phyloP scores from a whole-genome alignment of 2,329 filamentous ascomycete species.

The Phoma sp. region DNA sequence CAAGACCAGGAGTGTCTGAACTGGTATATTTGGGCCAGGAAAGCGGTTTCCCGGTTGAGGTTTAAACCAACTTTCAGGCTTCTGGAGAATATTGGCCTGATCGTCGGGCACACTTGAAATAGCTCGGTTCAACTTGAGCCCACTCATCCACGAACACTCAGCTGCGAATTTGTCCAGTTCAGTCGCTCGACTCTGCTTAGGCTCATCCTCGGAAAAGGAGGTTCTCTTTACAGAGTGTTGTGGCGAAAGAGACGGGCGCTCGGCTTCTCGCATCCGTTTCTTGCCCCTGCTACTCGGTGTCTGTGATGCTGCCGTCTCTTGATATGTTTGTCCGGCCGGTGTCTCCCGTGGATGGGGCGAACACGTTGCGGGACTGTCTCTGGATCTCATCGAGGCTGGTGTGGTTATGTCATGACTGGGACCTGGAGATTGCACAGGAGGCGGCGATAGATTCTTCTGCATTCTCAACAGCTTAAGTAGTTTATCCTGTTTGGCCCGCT shows the following conservation, averaged over 20 bases:
- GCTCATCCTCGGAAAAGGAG: background rate
- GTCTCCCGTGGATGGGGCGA: background rate
- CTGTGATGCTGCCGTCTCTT: background rate
- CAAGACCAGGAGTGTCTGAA: slow-evolving; percentile 35
- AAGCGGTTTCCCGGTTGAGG: slow-evolving; percentile 43
- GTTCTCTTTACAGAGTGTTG: background rate
- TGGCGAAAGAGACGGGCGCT: background rate
- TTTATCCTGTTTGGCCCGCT: background rate
- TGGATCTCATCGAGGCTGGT: background rate
- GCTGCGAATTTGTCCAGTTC: slow-evolving; percentile 10
- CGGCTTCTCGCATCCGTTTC: slow-evolving; percentile 8
- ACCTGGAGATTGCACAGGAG: background rate
- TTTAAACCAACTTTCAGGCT: slow-evolving; percentile 45
- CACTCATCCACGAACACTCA: slow-evolving; percentile 34
- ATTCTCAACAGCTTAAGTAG: background rate
- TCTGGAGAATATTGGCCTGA: slow-evolving; percentile 58
- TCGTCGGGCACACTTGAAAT: slow-evolving; percentile 48
- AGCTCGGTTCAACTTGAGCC: slow-evolving; percentile 27
- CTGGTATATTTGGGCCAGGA: slow-evolving; percentile 49
- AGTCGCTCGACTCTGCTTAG: background rate
- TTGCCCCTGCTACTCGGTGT: background rate
- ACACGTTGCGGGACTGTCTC: background rate
- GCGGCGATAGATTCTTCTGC: background rate
- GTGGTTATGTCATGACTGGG: background rate
- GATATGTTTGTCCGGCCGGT: background rate